A percentile compares a stretch with the other conserved stretches of the same genome.
phyloP scores from a whole-genome alignment of 2,329 filamentous ascomycete species.

The Penicillium oxalicum region DNA sequence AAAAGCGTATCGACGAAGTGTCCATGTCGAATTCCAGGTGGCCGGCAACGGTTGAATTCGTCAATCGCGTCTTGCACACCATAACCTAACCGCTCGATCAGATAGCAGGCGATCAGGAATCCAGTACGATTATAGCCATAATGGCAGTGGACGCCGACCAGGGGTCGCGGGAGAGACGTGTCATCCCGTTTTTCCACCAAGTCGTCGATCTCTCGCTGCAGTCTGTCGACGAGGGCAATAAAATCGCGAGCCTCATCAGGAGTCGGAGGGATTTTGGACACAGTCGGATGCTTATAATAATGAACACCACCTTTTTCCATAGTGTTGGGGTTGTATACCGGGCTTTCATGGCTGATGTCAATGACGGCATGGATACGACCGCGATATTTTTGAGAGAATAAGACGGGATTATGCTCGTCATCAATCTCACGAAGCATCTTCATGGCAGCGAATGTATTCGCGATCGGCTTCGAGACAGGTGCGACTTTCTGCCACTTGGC shows the following conservation, averaged over 20 bases:
- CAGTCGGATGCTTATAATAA: slow-evolving; percentile 84
- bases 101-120: slow-evolving; percentile 81
- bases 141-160: slow-evolving; percentile 85
- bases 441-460: slow-evolving; percentile 75
- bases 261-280: slow-evolving; percentile 80
- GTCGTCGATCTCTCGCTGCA: slow-evolving; percentile 52
- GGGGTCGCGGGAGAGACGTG: slow-evolving; percentile 29
- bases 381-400: slow-evolving; percentile 65
- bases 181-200: slow-evolving; percentile 42
- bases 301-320: slow-evolving; percentile 61
- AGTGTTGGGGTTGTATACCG: slow-evolving; percentile 75
- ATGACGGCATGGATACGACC: slow-evolving; percentile 67
- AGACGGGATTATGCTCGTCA: slow-evolving; percentile 67
- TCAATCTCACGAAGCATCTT: slow-evolving; percentile 92
- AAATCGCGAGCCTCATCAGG: slow-evolving; percentile 56
- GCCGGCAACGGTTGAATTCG: slow-evolving; percentile 64
- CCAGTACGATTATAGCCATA: slow-evolving; percentile 95
- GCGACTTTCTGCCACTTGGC: slow-evolving; percentile 79
- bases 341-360: slow-evolving; percentile 85
- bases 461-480: slow-evolving; percentile 74
- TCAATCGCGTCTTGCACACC: slow-evolving; percentile 70
- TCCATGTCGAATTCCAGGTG: slow-evolving; percentile 80
- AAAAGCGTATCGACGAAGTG: slow-evolving; percentile 83
- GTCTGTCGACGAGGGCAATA: slow-evolving; percentile 53
- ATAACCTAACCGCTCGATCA: slow-evolving; percentile 74